Base-by-base conservation (phyloP, 352 stramenopile species). In the Thalassiosira oceanica region DNA sequence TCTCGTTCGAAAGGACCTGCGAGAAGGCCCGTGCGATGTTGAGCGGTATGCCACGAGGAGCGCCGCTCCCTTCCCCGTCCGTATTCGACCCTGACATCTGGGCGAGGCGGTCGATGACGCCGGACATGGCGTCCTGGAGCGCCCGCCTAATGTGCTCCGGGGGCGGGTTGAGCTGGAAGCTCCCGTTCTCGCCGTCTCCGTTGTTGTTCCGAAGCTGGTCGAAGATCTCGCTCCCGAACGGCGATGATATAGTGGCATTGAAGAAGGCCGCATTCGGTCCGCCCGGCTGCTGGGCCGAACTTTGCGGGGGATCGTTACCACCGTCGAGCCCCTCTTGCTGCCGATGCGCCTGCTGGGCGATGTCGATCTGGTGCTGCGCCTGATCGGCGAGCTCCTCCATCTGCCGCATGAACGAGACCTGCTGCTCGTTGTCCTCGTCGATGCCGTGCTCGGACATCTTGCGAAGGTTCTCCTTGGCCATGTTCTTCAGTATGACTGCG, bases 11-110 rank as follows among this genome's bases (percentile, higher is more conserved):
- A 21, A 92, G 48, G 6, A 92, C 73, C 37, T 90, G 76, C 4
- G 66, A 71, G 66, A 92, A 92, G 3, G 83, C 81, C 23, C 77
- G 78, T 18, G 84, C 76, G 23, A 90, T 43, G 39, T 84, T 74
- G 46, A 66, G 58, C 20, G 74, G 63, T 18, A 72, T 64, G 5
- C 33, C 18, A 24, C 43, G 5, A 24, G 43, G 5, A 35, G 18
- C 20, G 6, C 11, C 5, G 43, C 7, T 46, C 6, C 7, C 7
- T 20, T 46, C 37, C 8, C n/a, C 23, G 27, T 67, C 56, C 6
- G 26, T 31, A 6, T 26, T n/a, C 26, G 23, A 23, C 5, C 41
- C 46, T 11, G 60, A 72, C 58, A 87, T 84, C 60, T 86, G 55
- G 3, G 84, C 70, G 16, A 91, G 42, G 13, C 74, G 57, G 45